A percentile compares a stretch with the other conserved stretches of the same genome.
These are phyloP conservation scores for Mollisia scopiformis DNA, from an alignment of 2,329 filamentous ascomycete species.

Conservation along the genomic window DNA sequence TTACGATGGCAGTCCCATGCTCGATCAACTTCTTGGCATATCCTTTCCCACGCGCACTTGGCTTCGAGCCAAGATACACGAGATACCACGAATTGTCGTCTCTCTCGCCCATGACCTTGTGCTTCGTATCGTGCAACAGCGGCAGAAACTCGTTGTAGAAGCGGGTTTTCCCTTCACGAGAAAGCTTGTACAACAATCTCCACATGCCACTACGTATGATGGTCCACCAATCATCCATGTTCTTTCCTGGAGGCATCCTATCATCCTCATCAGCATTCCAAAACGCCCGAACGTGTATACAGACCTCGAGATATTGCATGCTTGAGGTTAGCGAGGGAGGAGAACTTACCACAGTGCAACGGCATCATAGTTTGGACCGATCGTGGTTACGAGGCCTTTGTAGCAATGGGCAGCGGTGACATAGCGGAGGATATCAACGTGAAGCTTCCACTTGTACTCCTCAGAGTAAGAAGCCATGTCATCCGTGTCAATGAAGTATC, in stretches of 20 bases:
- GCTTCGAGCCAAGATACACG: constrained; percentile 79
- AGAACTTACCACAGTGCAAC: constrained; percentile 74
- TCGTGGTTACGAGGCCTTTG: constrained; percentile 73
- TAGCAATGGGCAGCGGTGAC: constrained; percentile 75
- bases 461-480: constrained; percentile 65
- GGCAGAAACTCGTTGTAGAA: constrained; percentile 81
- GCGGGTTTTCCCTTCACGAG: constrained; percentile 69
- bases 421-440: constrained; percentile 78
- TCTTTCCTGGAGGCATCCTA: constrained; percentile 76
- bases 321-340: background rate
- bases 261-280: background rate
- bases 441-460: constrained; percentile 74
- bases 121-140: constrained; percentile 73
- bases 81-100: constrained; percentile 78
- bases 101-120: constrained; percentile 66
- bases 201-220: constrained; percentile 76
- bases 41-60: constrained; percentile 70
- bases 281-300: background rate
- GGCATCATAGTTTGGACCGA: constrained; percentile 76
- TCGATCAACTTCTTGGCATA: constrained; percentile 73
- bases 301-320: background rate
- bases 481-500: constrained; percentile 75
- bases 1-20: constrained; percentile 56
- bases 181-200: constrained; percentile 75
- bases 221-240: constrained; percentile 75